Conservation (phyloP, 225 moss, liverwort and hornwort genomes). For the Pseudisothecium myosuroides region DNA sequence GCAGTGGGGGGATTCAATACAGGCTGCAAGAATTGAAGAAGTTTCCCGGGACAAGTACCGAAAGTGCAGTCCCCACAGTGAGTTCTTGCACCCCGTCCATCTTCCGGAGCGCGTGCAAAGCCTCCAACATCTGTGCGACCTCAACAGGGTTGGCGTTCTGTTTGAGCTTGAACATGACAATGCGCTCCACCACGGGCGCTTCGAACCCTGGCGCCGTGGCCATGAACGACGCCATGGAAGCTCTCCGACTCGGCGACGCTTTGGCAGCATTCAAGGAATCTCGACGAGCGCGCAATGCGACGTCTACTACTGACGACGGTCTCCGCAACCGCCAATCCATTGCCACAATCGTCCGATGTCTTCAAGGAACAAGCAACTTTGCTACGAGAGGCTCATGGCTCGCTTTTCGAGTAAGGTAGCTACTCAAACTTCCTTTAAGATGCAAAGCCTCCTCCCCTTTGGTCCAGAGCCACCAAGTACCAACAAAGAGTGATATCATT, state of each 20-base stretch:
- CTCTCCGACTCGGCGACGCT: background rate
- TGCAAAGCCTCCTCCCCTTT: background rate
- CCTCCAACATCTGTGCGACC: slow-evolving; percentile 7
- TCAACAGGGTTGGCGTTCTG: background rate
- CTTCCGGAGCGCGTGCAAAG: slow-evolving; percentile 18
- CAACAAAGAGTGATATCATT: background rate
- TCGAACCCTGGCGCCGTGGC: background rate
- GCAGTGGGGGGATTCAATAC: background rate
- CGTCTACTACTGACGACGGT: background rate
- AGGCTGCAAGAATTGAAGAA: background rate
- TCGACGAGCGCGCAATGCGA: background rate
- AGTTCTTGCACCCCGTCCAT: slow-evolving; percentile 49
- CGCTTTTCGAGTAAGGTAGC: background rate
- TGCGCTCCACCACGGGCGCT: slow-evolving; percentile 31
- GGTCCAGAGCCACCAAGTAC: background rate
- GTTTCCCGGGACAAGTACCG: background rate
- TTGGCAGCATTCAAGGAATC: background rate
- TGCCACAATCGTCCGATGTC: background rate
- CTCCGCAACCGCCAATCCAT: slow-evolving; percentile 14
- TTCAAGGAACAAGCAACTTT: background rate
- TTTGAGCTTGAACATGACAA: slow-evolving; percentile 52
- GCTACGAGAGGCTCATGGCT: background rate
- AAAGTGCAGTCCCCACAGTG: slow-evolving; percentile 23
- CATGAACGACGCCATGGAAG: background rate
- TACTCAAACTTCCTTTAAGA: too few relatives aligned